Percentiles rank a stretch among this genome's conserved stretches.
These are phyloP conservation scores for Phalaenopsis aphrodite DNA, from an alignment of 106 monocot genomes.

Conservation along the genomic window DNA sequence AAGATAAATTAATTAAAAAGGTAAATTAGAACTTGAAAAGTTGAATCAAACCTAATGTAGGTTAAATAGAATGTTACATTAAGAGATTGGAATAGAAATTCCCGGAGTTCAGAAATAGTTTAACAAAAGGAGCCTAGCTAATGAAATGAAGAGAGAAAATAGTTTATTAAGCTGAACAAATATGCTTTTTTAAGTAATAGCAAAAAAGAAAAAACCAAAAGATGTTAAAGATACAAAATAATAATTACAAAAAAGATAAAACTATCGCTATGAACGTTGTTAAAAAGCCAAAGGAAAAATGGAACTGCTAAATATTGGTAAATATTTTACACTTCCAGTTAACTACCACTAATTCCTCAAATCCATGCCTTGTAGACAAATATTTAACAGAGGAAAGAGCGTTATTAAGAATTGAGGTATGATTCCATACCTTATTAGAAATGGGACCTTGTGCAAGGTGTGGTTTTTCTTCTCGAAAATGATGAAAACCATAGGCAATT, in stretches of 20 bases:
- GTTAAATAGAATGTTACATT: background rate
- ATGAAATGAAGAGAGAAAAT: too few relatives aligned
- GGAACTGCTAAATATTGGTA: background rate
- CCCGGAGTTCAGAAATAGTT: too few relatives aligned
- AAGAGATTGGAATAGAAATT: background rate
- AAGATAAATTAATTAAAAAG: background rate
- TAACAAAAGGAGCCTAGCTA: too few relatives aligned
- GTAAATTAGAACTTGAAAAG: background rate
- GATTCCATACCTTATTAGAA: constrained; percentile 66
- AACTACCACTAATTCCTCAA: background rate
- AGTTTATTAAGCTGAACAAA: too few relatives aligned
- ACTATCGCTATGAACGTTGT: too few relatives aligned
- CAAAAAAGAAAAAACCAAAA: too few relatives aligned
- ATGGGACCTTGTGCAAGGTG: constrained; percentile 73
- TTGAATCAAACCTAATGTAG: background rate
- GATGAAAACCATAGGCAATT: constrained; percentile 90
- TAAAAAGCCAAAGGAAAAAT: too few relatives aligned
- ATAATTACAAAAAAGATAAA: too few relatives aligned
- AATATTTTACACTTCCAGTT: background rate
- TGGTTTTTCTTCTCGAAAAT: constrained; percentile 80
- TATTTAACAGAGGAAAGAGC: background rate
- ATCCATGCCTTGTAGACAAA: background rate
- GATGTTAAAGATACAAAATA: too few relatives aligned
- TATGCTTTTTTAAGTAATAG: too few relatives aligned
- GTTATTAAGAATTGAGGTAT: background rate